A percentile compares a stretch with the other conserved stretches of the same genome.
Conservation (phyloP, 768 basidiomycete genomes). For the Termitomyces sp. region DNA sequence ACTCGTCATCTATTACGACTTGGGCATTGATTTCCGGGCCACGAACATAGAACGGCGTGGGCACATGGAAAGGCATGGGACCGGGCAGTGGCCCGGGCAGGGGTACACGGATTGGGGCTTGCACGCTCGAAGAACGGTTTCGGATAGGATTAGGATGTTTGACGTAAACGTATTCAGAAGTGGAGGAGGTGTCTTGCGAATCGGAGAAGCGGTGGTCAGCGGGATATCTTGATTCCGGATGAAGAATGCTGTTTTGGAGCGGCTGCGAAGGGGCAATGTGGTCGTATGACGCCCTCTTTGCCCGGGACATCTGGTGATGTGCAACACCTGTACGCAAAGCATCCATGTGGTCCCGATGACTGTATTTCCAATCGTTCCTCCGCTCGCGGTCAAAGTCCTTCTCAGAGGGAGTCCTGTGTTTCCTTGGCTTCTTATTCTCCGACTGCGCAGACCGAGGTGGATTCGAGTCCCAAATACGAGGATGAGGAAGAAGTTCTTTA, state of each 20-base stretch:
- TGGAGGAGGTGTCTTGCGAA: conserved; percentile 4
- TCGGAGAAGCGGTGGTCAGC: conserved; percentile 1
- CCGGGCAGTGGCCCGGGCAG: neutral
- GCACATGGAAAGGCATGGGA: conserved; percentile 2
- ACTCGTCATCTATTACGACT: neutral
- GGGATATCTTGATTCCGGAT: neutral
- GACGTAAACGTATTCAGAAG: neutral
- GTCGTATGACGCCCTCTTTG: conserved; percentile 10
- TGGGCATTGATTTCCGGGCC: neutral
- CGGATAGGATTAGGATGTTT: neutral
- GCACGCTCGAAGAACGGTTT: conserved; percentile 1
- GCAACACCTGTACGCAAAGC: neutral
- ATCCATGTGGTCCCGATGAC: conserved; percentile 5
- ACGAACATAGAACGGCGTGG: neutral
- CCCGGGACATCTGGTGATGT: neutral
- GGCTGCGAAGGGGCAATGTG: neutral
- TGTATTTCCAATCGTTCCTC: conserved; percentile 7
- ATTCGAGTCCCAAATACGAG: neutral
- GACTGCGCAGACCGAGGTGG: neutral
- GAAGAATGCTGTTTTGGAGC: neutral
- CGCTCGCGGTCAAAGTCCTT: conserved; percentile 8
- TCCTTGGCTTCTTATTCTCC: neutral
- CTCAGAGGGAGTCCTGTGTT: conserved; percentile 6
- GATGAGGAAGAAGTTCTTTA: neutral
- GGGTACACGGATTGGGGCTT: conserved; percentile 1